These are phyloP conservation scores for Curvularia eragrostidis DNA, from an alignment of 2,329 filamentous ascomycete species.

Conservation along the genomic window DNA sequence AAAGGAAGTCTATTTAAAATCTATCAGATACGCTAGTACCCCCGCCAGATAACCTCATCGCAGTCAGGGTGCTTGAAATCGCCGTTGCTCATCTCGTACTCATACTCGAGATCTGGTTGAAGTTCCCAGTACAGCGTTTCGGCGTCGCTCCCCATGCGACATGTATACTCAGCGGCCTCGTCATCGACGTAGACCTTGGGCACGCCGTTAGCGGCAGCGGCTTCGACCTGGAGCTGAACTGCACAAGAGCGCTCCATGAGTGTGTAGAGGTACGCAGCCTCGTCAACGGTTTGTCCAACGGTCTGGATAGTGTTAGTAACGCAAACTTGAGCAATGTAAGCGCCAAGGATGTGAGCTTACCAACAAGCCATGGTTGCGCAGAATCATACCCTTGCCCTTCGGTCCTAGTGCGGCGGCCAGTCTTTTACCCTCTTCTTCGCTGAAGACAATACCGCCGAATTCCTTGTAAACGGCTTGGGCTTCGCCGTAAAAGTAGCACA, in stretches of 20 bases:
- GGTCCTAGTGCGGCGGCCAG: conserved; percentile 69
- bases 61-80: conserved; percentile 27
- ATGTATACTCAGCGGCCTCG: conserved; percentile 62
- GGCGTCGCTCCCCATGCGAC: conserved; percentile 56
- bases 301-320: conserved; percentile 50
- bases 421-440: conserved; percentile 67
- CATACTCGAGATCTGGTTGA: conserved; percentile 59
- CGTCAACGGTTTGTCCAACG: conserved; percentile 74
- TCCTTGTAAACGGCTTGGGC: conserved; percentile 69
- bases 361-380: conserved; percentile 75
- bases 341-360: conserved; percentile 20
- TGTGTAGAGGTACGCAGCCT: conserved; percentile 74
- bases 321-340: background rate
- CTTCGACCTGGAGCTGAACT: conserved; percentile 72
- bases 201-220: conserved; percentile 63
- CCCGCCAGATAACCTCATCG: conserved; percentile 17
- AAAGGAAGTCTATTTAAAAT: background rate
- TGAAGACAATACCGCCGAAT: conserved; percentile 70
- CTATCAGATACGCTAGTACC: background rate
- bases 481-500: conserved; percentile 67
- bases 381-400: conserved; percentile 67
- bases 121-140: conserved; percentile 61
- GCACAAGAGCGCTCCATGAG: conserved; percentile 72
- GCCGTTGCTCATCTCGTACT: conserved; percentile 43
- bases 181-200: conserved; percentile 63